A percentile compares a stretch with the other conserved stretches of the same genome.
These are phyloP conservation scores for Willaertia magna DNA, from an alignment of 208 protist genomes.

Conservation along the genomic window DNA sequence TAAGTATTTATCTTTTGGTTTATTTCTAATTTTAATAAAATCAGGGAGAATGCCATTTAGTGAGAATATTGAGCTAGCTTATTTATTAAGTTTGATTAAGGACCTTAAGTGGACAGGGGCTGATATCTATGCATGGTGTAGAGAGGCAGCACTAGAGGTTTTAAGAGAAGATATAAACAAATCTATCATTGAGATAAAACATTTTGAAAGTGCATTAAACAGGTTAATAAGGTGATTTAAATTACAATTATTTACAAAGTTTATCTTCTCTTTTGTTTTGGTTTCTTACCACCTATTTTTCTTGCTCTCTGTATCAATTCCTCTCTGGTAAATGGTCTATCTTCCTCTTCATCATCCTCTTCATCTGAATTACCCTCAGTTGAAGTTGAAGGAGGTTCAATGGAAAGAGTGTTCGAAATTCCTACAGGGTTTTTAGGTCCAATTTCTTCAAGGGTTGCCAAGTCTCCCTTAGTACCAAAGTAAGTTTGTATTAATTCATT, in stretches of 20 bases:
- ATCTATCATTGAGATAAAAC: background rate
- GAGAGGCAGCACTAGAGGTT: background rate
- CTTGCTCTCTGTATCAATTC: slow-evolving; percentile 15
- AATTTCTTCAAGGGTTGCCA: background rate
- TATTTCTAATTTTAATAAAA: background rate
- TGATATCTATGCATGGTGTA: background rate
- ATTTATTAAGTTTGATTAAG: too few species aligned
- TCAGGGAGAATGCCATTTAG: background rate
- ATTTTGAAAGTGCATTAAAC: background rate
- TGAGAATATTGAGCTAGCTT: background rate
- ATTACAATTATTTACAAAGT: background rate
- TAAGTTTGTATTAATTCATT: slow-evolving; percentile 43
- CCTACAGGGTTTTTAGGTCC: background rate
- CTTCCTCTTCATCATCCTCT: slow-evolving; percentile 14
- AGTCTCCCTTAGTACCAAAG: background rate
- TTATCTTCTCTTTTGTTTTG: background rate
- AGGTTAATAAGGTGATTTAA: too few species aligned
- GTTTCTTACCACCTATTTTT: slow-evolving; percentile 26
- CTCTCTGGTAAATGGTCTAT: slow-evolving; percentile 11
- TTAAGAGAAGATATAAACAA: background rate
- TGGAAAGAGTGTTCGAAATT: background rate
- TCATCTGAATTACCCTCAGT: background rate
- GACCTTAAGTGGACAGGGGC: background rate
- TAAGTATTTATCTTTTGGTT: background rate
- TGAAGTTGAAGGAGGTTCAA: background rate